Percentiles rank a stretch among this genome's conserved stretches.
Evolutionary conservation across 495 filamentous ascomycete genomes (phyloP).

Genomic region (Chaetomium tenue): DNA sequence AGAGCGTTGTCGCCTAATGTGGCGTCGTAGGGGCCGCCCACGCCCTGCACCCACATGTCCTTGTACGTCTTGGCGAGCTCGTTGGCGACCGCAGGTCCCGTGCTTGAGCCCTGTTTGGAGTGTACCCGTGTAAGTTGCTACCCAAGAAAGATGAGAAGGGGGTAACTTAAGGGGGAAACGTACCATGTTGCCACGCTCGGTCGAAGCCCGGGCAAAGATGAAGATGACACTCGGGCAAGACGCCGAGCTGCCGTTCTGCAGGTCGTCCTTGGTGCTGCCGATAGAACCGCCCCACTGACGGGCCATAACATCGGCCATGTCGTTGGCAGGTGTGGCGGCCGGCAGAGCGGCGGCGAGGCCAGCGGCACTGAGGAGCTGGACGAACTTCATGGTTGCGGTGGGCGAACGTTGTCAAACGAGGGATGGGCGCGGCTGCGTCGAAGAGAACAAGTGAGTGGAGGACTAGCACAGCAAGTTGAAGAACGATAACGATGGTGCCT

Average conservation of each 20-base stretch:
- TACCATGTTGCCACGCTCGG: constrained; percentile 52
- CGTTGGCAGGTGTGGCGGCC: background rate
- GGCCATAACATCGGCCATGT: background rate
- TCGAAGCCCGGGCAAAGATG: constrained; percentile 49
- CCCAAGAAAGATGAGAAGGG: background rate
- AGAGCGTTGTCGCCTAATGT: constrained; percentile 38
- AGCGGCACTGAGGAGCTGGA: constrained; percentile 10
- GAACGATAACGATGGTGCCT: background rate
- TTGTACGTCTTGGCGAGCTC: constrained; percentile 31
- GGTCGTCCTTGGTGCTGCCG: constrained; percentile 11
- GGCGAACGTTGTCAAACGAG: background rate
- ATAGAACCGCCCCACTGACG: background rate
- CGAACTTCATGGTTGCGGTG: constrained; percentile 16
- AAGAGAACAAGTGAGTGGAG: background rate
- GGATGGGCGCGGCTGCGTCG: background rate
- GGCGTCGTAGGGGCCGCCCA: constrained; percentile 40
- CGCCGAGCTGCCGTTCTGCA: background rate
- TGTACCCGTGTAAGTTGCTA: background rate
- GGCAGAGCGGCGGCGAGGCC: constrained; percentile 15
- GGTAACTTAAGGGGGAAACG: constrained; percentile 1
- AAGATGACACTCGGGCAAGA: constrained; percentile 49
- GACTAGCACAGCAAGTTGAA: background rate
- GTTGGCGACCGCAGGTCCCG: constrained; percentile 30
- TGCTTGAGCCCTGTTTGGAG: constrained; percentile 25
- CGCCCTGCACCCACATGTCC: constrained; percentile 36